Conservation (phyloP, 2,329 filamentous ascomycete species). For the Claviceps spartinae region DNA sequence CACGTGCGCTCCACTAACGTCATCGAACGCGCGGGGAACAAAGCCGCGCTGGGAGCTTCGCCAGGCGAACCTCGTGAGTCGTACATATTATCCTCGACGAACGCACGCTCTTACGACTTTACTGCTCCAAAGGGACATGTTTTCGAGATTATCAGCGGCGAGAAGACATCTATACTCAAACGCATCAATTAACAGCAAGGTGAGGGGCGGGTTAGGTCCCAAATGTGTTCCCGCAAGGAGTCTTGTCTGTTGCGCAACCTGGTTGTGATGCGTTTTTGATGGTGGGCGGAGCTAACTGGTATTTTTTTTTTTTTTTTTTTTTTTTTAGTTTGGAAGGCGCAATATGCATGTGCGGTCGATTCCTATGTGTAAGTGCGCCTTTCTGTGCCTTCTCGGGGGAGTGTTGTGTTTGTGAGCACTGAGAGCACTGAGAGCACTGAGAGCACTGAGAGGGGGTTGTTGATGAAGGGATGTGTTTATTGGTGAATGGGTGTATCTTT, state of each 20-base stretch:
- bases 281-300: neutral
- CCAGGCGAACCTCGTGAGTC: too few relatives aligned
- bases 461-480: too few relatives aligned
- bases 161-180: neutral
- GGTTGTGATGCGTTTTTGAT: neutral
- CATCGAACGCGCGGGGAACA: too few relatives aligned
- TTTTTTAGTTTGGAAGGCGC: slow-evolving; percentile 9
- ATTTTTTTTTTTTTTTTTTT: neutral
- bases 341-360: slow-evolving; percentile 77
- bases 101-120: too few relatives aligned
- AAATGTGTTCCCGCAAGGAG: neutral
- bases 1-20: neutral
- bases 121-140: neutral
- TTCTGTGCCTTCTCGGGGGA: neutral
- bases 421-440: too few relatives aligned
- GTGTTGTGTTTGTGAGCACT: too few relatives aligned
- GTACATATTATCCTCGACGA: too few relatives aligned
- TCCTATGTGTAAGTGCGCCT: slow-evolving; percentile 60
- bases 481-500: too few relatives aligned
- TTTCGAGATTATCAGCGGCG: neutral
- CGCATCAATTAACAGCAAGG: neutral
- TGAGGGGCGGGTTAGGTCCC: neutral
- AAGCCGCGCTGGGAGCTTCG: too few relatives aligned
- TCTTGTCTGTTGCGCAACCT: neutral
- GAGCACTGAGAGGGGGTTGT: too few relatives aligned